Evolutionary conservation across 352 stramenopile species (phyloP).

Genomic region (Globisporangium cystogenes): DNA sequence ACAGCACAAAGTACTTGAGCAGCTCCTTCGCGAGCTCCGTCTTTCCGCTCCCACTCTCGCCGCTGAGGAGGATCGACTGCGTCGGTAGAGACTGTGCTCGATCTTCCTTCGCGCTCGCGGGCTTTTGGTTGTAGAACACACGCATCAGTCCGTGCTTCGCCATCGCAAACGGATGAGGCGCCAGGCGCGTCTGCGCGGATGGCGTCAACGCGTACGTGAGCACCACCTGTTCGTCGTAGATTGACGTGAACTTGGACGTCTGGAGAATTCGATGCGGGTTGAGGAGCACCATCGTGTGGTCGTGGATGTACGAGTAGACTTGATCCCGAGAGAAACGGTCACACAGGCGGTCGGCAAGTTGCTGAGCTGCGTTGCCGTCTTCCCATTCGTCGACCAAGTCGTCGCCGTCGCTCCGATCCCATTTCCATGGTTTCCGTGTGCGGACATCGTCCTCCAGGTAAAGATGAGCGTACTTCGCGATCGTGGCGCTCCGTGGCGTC

Average conservation of each 20-base stretch:
- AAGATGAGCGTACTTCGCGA: constrained; percentile 75
- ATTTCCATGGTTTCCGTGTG: constrained; percentile 49
- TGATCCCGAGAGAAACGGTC: constrained; percentile 39
- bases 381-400: constrained; percentile 23
- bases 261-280: constrained; percentile 76
- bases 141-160: constrained; percentile 54
- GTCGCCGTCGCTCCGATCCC: constrained; percentile 34
- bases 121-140: constrained; percentile 26
- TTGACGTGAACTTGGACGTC: constrained; percentile 70
- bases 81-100: neutral
- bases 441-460: constrained; percentile 63
- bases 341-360: constrained; percentile 17
- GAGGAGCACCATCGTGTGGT: constrained; percentile 59
- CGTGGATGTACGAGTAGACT: constrained; percentile 58
- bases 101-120: constrained; percentile 2
- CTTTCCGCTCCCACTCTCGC: constrained; percentile 72
- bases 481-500: constrained; percentile 59
- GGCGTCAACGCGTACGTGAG: constrained; percentile 49
- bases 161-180: constrained; percentile 69
- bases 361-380: neutral
- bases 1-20: constrained; percentile 71
- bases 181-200: constrained; percentile 27
- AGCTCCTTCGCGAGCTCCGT: constrained; percentile 75
- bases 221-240: constrained; percentile 78
- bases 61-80: constrained; percentile 43